These are phyloP conservation scores for Lachnellula cervina DNA, from an alignment of 2,329 filamentous ascomycete species.

Conservation along the genomic window DNA sequence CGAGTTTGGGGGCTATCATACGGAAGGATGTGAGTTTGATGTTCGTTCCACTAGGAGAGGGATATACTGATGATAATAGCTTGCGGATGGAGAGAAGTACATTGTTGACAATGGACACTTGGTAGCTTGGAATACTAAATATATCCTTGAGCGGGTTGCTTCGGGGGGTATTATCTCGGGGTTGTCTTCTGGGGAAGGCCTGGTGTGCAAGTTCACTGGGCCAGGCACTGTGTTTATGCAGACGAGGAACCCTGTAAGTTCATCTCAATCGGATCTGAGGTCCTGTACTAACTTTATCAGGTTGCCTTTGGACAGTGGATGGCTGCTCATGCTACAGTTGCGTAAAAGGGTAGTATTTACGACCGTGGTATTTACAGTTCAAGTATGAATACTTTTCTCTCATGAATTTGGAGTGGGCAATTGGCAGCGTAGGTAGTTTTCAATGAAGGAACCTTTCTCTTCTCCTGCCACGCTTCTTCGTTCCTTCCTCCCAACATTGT, in stretches of 20 bases:
- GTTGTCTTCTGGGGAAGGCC: slow-evolving; percentile 73
- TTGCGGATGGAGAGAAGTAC: slow-evolving; percentile 72
- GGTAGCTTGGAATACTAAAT: slow-evolving; percentile 96
- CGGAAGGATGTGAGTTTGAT: slow-evolving; percentile 72
- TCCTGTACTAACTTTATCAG: slow-evolving; percentile 11
- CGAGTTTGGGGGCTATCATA: slow-evolving; percentile 92
- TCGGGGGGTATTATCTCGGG: slow-evolving; percentile 92
- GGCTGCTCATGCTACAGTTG: slow-evolving; percentile 23
- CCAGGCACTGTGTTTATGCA: slow-evolving; percentile 91
- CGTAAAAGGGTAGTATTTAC: slow-evolving; percentile 8
- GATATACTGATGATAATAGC: slow-evolving; percentile 29
- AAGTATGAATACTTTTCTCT: neutral
- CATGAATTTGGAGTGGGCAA: neutral
- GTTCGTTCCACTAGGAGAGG: neutral
- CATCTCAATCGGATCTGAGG: neutral
- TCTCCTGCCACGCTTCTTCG: neutral
- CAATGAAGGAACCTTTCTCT: neutral
- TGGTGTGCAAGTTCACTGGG: slow-evolving; percentile 91
- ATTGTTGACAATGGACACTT: slow-evolving; percentile 91
- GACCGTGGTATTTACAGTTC: too few relatives aligned
- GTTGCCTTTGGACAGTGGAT: slow-evolving; percentile 28
- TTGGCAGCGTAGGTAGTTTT: neutral
- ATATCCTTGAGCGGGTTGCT: slow-evolving; percentile 81
- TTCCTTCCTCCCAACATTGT: neutral
- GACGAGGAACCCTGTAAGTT: slow-evolving; percentile 73